phyloP scores from a whole-genome alignment of 805 yeast genomes.

The Yamadazyma sp. region DNA sequence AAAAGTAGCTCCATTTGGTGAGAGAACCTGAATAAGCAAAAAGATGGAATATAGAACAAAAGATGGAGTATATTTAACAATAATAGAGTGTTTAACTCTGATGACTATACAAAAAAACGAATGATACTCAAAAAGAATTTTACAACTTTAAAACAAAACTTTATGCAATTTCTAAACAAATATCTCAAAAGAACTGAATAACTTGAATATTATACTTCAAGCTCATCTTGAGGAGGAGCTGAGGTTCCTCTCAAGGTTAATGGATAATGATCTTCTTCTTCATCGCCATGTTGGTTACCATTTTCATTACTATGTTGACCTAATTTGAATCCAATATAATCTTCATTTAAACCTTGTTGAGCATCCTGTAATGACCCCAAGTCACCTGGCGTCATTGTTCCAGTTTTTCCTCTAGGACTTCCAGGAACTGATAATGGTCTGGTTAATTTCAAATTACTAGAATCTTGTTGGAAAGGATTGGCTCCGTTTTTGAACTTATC shows the following conservation, averaged over 20 bases:
- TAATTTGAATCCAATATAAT: slow-evolving; percentile 61
- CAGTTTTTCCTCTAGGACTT: slow-evolving; percentile 75
- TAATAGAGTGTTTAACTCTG: no score
- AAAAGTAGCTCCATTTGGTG: no score
- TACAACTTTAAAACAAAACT: no score
- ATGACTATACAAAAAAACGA: no score
- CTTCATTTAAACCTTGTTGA: slow-evolving; percentile 64
- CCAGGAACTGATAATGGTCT: slow-evolving; percentile 97
- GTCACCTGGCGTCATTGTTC: slow-evolving; percentile 96
- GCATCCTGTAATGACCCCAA: slow-evolving; percentile 95
- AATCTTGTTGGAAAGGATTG: slow-evolving; percentile 41
- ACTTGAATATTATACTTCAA: no score
- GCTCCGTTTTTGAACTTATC: slow-evolving; percentile 61
- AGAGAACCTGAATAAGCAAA: no score
- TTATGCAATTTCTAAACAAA: no score
- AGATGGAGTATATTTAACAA: no score
- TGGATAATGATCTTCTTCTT: slow-evolving; percentile 39
- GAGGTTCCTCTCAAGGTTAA: slow-evolving; percentile 49
- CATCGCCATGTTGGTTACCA: slow-evolving; percentile 33
- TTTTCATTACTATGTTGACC: slow-evolving; percentile 34
- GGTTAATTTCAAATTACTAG: slow-evolving; percentile 64
- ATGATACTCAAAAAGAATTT: no score
- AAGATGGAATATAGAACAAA: no score
- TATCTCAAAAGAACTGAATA: no score
- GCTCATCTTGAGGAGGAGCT: slow-evolving; percentile 31